A percentile compares a stretch with the other conserved stretches of the same genome.
These are phyloP conservation scores for Diddensiella transvaalensis DNA, from an alignment of 805 yeast species.

Conservation along the genomic window DNA sequence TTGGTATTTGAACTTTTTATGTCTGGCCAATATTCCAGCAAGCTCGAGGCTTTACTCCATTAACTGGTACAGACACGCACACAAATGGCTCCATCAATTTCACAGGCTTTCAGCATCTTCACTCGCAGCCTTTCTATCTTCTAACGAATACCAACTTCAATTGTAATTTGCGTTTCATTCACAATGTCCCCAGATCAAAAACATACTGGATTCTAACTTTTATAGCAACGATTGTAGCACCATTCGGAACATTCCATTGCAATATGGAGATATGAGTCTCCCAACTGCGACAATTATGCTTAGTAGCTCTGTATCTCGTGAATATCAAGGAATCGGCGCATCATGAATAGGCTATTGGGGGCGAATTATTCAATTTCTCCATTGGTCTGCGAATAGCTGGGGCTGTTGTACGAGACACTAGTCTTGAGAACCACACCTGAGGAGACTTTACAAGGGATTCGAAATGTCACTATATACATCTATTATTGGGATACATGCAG, in stretches of 20 bases:
- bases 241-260: constrained; percentile 78
- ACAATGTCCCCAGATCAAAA: constrained; percentile 56
- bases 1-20: constrained; percentile 71
- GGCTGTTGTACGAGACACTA: constrained; percentile 50
- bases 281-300: constrained; percentile 68
- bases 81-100: constrained; percentile 40
- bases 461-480: too few species aligned
- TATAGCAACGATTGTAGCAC: constrained; percentile 51
- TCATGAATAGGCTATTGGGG: constrained; percentile 60
- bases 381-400: constrained; percentile 66
- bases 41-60: constrained; percentile 45
- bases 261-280: constrained; percentile 74
- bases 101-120: constrained; percentile 14
- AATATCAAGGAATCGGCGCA: constrained; percentile 76
- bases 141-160: constrained; percentile 1
- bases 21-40: constrained; percentile 50
- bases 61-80: constrained; percentile 42
- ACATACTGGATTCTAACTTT: constrained; percentile 55
- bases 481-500: too few species aligned
- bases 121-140: constrained; percentile 10
- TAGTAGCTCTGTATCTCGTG: constrained; percentile 54
- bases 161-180: constrained; percentile 33
- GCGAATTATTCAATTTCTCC: constrained; percentile 67
- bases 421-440: constrained; percentile 9
- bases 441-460: constrained; percentile 43